Conservation (phyloP, 2,329 filamentous ascomycete species). For the Penicillium sp. region DNA sequence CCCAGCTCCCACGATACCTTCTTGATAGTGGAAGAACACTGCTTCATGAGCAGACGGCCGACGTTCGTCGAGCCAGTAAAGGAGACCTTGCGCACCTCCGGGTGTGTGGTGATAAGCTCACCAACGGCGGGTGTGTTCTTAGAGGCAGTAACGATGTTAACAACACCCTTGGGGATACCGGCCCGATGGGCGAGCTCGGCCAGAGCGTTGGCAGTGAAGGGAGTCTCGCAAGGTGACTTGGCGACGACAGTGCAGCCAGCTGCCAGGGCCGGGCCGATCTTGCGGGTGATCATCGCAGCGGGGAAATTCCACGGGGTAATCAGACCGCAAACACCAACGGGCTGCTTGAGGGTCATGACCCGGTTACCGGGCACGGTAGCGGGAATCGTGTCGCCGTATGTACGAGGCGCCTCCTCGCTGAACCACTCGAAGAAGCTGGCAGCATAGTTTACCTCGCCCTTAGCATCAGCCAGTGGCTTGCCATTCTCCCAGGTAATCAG, state of each 20-base stretch:
- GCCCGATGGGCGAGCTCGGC: constrained; percentile 85
- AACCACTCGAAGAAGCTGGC: constrained; percentile 67
- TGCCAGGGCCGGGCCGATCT: constrained; percentile 67
- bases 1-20: constrained; percentile 88
- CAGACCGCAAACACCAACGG: constrained; percentile 68
- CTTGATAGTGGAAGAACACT: constrained; percentile 81
- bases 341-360: constrained; percentile 66
- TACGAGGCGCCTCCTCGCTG: constrained; percentile 62
- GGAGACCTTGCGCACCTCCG: constrained; percentile 82
- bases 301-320: constrained; percentile 71
- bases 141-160: constrained; percentile 83
- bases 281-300: constrained; percentile 57
- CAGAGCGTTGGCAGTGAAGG: constrained; percentile 84
- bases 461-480: constrained; percentile 65
- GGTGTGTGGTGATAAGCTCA: constrained; percentile 72
- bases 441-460: constrained; percentile 62
- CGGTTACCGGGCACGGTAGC: constrained; percentile 62
- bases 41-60: constrained; percentile 82
- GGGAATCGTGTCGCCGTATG: constrained; percentile 65
- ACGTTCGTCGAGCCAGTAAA: constrained; percentile 80
- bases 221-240: constrained; percentile 90
- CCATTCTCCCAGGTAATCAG: constrained; percentile 73
- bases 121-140: constrained; percentile 82
- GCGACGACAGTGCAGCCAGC: constrained; percentile 94
- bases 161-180: constrained; percentile 85